These are phyloP conservation scores for Plasmodium coatneyi DNA, from an alignment of 169 alveolate species.

Conservation along the genomic window DNA sequence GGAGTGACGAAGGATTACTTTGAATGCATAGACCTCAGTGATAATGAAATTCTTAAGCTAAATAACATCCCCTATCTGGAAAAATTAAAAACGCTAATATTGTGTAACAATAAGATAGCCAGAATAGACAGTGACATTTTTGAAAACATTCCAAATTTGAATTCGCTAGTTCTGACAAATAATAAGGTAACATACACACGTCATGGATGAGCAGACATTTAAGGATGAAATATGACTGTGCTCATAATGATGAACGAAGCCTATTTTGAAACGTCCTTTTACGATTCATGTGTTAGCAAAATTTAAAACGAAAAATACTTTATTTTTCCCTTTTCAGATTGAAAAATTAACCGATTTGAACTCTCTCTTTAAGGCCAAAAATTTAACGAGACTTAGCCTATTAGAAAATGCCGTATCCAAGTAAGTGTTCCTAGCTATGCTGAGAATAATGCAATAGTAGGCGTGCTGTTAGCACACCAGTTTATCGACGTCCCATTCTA, in stretches of 20 bases:
- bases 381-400: conserved; percentile 56
- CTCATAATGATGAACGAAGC: neutral
- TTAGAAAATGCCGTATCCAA: conserved; percentile 65
- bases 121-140: conserved; percentile 82
- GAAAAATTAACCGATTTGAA: conserved; percentile 77
- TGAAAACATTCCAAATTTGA: conserved; percentile 86
- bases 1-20: conserved; percentile 92
- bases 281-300: neutral
- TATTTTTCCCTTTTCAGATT: conserved; percentile 39
- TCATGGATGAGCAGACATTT: conserved; percentile 57
- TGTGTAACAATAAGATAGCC: conserved; percentile 85
- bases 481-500: neutral
- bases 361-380: conserved; percentile 79
- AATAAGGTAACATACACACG: conserved; percentile 83
- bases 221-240: neutral
- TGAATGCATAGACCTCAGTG: conserved; percentile 91
- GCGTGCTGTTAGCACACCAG: neutral
- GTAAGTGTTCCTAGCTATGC: neutral
- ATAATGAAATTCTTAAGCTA: conserved; percentile 90
- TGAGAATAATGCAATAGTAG: neutral
- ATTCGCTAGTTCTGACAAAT: conserved; percentile 90
- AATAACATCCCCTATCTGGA: conserved; percentile 89
- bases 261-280: neutral
- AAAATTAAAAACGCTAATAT: conserved; percentile 87
- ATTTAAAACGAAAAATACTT: neutral